These are phyloP conservation scores for Sphaerobolus stellatus DNA, from an alignment of 1,284 basidiomycete species.

Conservation along the genomic window DNA sequence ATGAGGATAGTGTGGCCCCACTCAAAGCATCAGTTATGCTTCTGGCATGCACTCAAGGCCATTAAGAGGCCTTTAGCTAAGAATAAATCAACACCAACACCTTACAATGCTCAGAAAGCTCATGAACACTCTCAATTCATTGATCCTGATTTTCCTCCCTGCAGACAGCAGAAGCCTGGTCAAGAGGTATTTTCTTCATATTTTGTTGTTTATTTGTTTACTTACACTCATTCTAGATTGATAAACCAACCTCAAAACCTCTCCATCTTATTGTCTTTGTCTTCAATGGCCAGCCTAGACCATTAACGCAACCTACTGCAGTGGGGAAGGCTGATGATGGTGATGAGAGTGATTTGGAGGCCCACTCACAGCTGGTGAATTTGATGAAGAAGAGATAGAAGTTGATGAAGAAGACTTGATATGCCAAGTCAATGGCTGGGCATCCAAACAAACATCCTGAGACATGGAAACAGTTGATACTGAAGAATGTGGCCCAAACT, in stretches of 20 bases:
- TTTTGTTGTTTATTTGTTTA: no score
- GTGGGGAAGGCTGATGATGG: background rate
- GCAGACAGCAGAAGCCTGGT: no score
- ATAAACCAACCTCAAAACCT: background rate
- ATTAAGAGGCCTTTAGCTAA: conserved; percentile 10
- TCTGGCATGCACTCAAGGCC: conserved; percentile 18
- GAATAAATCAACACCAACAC: background rate
- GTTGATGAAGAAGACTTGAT: conserved; percentile 9
- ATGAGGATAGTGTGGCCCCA: conserved; percentile 3
- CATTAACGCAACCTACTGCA: background rate
- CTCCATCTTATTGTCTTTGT: background rate
- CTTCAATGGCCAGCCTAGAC: no score
- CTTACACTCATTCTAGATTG: background rate
- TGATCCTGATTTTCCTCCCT: no score
- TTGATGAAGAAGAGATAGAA: conserved; percentile 6
- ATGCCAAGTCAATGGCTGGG: conserved; percentile 1
- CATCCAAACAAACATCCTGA: conserved; percentile 14
- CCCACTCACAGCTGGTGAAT: background rate
- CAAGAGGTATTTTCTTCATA: no score
- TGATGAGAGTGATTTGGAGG: background rate
- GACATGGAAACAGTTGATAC: conserved; percentile 27
- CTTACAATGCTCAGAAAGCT: background rate
- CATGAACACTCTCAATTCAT: background rate
- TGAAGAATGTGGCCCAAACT: conserved; percentile 25
- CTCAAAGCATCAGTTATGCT: conserved; percentile 18